Evolutionary conservation across 352 stramenopile species (phyloP).

Genomic region (Pythium aquatile): DNA sequence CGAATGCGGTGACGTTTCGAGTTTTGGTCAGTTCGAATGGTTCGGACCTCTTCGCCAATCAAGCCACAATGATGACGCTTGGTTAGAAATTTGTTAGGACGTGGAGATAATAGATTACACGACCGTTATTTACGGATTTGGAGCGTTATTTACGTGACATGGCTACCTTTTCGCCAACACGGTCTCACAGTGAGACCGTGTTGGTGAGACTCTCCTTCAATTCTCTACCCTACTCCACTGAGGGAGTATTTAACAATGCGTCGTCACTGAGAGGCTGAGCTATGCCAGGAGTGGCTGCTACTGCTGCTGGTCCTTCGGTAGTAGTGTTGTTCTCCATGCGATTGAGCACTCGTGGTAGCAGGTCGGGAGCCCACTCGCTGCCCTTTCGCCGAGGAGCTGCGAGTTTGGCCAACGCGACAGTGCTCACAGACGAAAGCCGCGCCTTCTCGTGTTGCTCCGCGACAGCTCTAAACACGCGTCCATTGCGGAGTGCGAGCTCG

Average conservation of each 20-base stretch:
- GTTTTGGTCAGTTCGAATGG: conserved; percentile 9
- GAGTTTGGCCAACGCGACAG: conserved; percentile 67
- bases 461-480: conserved; percentile 54
- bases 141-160: conserved; percentile 23
- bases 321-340: conserved; percentile 31
- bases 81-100: neutral
- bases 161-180: conserved; percentile 12
- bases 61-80: conserved; percentile 5
- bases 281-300: no score
- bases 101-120: conserved; percentile 8
- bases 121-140: conserved; percentile 22
- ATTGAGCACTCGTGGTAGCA: conserved; percentile 62
- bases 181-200: no score
- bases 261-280: neutral
- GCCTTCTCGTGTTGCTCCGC: conserved; percentile 56
- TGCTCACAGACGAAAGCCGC: conserved; percentile 53
- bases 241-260: neutral
- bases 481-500: conserved; percentile 47
- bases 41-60: conserved; percentile 29
- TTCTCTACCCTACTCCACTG: no score
- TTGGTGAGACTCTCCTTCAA: neutral
- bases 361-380: conserved; percentile 73
- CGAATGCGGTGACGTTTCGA: conserved; percentile 19
- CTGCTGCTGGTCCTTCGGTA: neutral
- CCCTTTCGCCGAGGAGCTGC: conserved; percentile 47